A percentile compares a stretch with the other conserved stretches of the same genome.
phyloP scores from a whole-genome alignment of 257 asterid genomes.

The Knoxia roxburghii region DNA sequence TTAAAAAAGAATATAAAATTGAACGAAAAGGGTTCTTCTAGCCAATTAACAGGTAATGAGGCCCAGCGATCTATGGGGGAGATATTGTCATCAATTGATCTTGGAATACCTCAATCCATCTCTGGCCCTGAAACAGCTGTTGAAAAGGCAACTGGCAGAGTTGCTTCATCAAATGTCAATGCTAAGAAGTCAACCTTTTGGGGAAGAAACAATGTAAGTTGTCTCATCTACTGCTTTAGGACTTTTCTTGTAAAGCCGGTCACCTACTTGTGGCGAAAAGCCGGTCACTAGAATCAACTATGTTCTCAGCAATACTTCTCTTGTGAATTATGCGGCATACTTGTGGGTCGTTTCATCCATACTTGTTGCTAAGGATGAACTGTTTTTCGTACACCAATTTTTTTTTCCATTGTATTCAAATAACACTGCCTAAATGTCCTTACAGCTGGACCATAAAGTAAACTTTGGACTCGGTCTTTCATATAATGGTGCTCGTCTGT shows the following conservation, averaged over 20 bases:
- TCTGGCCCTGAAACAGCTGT: constrained; percentile 46
- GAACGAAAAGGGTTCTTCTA: constrained; percentile 40
- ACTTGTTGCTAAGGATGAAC: too few species aligned
- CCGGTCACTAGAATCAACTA: neutral
- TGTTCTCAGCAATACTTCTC: too few species aligned
- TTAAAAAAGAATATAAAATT: constrained; percentile 37
- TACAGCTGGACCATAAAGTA: neutral
- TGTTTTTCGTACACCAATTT: neutral
- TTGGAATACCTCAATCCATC: constrained; percentile 49
- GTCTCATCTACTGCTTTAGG: neutral
- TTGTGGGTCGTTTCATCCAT: too few species aligned
- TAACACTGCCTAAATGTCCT: neutral
- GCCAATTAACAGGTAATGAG: constrained; percentile 43
- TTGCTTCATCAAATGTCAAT: constrained; percentile 41
- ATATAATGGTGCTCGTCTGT: too few species aligned
- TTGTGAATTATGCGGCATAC: too few species aligned
- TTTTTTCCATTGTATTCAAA: neutral
- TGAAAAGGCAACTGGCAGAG: constrained; percentile 49
- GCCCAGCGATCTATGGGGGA: constrained; percentile 72
- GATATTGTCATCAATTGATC: constrained; percentile 71
- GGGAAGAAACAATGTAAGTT: constrained; percentile 80
- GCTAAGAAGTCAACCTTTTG: constrained; percentile 69
- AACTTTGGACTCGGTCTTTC: neutral
- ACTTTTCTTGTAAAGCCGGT: neutral
- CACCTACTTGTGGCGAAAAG: neutral